Evolutionary conservation across 306 rosid species (phyloP).

Genomic region (Gleditsia sinensis): DNA sequence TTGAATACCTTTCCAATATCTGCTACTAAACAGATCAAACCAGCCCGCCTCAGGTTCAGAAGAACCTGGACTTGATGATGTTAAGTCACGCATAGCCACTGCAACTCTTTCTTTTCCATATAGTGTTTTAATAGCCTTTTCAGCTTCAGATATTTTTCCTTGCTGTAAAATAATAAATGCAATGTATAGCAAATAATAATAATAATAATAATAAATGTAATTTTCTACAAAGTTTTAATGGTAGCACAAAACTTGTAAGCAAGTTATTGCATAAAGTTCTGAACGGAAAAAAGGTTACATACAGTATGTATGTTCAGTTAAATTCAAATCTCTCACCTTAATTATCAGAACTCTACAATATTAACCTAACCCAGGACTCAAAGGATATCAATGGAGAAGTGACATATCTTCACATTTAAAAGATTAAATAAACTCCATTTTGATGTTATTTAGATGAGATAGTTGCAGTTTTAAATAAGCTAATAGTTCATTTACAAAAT

Average conservation of each 20-base stretch:
- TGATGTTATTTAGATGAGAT: neutral
- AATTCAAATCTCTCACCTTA: neutral
- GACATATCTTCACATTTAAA: neutral
- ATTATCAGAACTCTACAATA: neutral
- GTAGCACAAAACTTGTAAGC: neutral
- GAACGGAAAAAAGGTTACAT: neutral
- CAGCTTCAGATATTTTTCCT: constrained; percentile 76
- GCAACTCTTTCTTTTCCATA: constrained; percentile 80
- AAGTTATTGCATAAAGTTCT: neutral
- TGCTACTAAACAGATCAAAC: constrained; percentile 84
- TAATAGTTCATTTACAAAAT: constrained; percentile 5
- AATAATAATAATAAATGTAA: neutral
- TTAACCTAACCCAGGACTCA: neutral
- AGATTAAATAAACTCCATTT: neutral
- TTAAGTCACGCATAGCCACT: constrained; percentile 65
- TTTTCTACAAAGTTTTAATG: neutral
- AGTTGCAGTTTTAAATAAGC: neutral
- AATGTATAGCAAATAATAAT: neutral
- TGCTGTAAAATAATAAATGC: constrained; percentile 51
- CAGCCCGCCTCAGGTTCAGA: constrained; percentile 88
- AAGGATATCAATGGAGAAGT: neutral
- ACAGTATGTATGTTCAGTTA: neutral
- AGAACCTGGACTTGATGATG: constrained; percentile 64
- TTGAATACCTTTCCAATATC: constrained; percentile 75
- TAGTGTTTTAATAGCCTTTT: constrained; percentile 63